Evolutionary conservation across 768 basidiomycete genomes (phyloP).

Genomic region (Podaxis sp.): DNA sequence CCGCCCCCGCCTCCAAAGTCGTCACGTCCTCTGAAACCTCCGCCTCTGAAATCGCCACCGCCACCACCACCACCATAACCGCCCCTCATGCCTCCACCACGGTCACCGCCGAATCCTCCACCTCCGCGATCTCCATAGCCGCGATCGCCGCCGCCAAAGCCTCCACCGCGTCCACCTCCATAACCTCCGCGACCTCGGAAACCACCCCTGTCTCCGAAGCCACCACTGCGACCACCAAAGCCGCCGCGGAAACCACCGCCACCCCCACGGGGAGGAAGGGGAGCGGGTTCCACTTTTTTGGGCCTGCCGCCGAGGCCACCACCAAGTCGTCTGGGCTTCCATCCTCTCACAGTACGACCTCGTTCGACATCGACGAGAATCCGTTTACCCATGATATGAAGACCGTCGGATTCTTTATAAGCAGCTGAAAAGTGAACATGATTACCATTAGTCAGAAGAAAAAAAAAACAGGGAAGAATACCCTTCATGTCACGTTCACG

Average conservation of each 20-base stretch:
- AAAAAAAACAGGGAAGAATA: constrained; percentile 29
- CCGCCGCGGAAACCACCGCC: constrained; percentile 33
- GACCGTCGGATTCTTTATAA: constrained; percentile 97
- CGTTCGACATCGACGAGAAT: constrained; percentile 98
- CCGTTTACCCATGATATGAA: constrained; percentile 93
- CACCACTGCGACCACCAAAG: constrained; percentile 39
- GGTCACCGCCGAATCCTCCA: constrained; percentile 35
- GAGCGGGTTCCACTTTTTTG: constrained; percentile 63
- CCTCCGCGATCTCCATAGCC: constrained; percentile 41
- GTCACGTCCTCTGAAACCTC: constrained; percentile 39
- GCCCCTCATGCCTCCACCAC: constrained; percentile 40
- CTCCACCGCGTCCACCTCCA: constrained; percentile 36
- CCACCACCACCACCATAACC: constrained; percentile 44
- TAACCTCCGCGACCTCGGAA: constrained; percentile 42
- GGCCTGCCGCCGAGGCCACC: constrained; percentile 99
- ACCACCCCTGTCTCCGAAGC: constrained; percentile 46
- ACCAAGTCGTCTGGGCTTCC: constrained; percentile 95
- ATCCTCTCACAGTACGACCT: constrained; percentile 95
- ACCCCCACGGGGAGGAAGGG: constrained; percentile 31
- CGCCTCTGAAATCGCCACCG: constrained; percentile 30
- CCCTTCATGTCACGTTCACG: constrained; percentile 99
- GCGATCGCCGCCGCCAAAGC: constrained; percentile 39
- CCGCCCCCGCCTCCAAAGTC: constrained; percentile 43
- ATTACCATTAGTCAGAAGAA: constrained; percentile 18
- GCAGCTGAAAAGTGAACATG: constrained; percentile 53